phyloP scores from a whole-genome alignment of 805 yeast species.

The Hanseniaspora hatyaiensis region DNA sequence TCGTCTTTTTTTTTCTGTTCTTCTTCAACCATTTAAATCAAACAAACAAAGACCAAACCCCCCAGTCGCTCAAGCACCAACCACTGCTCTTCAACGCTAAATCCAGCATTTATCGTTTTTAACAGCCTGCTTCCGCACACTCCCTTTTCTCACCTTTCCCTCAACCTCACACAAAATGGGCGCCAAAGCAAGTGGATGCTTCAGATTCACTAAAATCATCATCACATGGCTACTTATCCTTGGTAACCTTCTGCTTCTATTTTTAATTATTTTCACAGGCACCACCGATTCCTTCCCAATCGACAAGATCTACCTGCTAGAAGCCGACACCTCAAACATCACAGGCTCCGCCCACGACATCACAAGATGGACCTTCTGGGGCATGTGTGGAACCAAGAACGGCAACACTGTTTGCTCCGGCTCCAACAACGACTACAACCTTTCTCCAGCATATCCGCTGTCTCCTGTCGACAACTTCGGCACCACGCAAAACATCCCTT shows the following conservation, averaged over 20 bases:
- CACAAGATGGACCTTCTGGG: constrained; percentile 81
- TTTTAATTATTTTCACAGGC: constrained; percentile 57
- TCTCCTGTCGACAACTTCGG: constrained; percentile 66
- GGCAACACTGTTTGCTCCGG: constrained; percentile 26
- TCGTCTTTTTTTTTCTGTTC: no score
- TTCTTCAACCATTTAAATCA: no score
- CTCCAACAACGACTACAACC: constrained; percentile 26
- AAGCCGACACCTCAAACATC: constrained; percentile 53
- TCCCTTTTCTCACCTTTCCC: no score
- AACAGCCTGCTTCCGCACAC: no score
- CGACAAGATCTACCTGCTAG: constrained; percentile 56
- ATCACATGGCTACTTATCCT: constrained; percentile 26
- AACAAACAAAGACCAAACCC: no score
- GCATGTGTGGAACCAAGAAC: constrained; percentile 39
- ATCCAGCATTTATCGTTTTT: no score
- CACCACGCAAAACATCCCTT: constrained; percentile 42
- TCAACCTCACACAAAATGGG: no score
- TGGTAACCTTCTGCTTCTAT: constrained; percentile 38
- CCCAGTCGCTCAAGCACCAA: no score
- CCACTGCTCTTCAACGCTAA: no score
- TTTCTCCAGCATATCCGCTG: constrained; percentile 59
- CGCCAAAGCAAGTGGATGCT: not conserved
- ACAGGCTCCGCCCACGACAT: constrained; percentile 34
- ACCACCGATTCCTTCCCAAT: constrained; percentile 48
- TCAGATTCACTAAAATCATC: constrained; percentile 17